Evolutionary conservation across 2,329 filamentous ascomycete genomes (phyloP).

Genomic region (Cladorrhinum sp.): DNA sequence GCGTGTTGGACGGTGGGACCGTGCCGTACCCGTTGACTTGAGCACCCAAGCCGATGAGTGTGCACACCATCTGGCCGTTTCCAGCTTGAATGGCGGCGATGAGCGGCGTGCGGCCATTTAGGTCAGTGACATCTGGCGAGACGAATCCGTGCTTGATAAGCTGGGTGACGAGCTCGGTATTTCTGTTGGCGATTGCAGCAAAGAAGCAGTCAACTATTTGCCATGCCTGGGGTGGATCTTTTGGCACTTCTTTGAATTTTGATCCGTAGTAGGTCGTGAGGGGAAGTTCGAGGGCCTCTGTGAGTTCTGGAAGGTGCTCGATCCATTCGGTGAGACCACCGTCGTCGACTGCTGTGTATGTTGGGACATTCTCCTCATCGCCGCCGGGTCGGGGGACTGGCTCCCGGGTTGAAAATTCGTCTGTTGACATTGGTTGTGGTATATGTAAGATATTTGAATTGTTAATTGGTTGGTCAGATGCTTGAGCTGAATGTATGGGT

Average conservation of each 20-base stretch:
- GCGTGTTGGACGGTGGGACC: not conserved
- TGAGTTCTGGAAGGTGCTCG: constrained; percentile 11
- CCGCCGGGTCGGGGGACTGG: not conserved
- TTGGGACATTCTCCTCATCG: constrained; percentile 16
- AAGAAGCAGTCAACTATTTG: constrained; percentile 34
- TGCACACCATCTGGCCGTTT: constrained; percentile 33
- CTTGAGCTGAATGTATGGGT: not conserved
- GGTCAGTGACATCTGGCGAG: constrained; percentile 36
- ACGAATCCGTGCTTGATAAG: constrained; percentile 36
- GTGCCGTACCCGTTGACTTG: constrained; percentile 31
- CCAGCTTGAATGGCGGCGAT: constrained; percentile 35
- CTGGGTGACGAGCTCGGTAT: constrained; percentile 31
- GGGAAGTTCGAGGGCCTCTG: constrained; percentile 21
- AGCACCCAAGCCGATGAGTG: constrained; percentile 37
- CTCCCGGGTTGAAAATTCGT: not conserved
- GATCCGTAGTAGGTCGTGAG: constrained; percentile 18
- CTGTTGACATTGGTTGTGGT: not conserved
- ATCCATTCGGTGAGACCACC: constrained; percentile 11
- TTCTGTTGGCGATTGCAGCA: constrained; percentile 27
- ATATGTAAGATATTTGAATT: not conserved
- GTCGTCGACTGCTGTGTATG: constrained; percentile 20
- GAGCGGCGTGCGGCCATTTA: constrained; percentile 34
- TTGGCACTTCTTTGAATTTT: not conserved
- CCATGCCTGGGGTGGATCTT: not conserved
- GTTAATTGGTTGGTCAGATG: not conserved